Evolutionary conservation across 108 stramenopile genomes (phyloP).

Genomic region (Nitzschia inconspicua): DNA sequence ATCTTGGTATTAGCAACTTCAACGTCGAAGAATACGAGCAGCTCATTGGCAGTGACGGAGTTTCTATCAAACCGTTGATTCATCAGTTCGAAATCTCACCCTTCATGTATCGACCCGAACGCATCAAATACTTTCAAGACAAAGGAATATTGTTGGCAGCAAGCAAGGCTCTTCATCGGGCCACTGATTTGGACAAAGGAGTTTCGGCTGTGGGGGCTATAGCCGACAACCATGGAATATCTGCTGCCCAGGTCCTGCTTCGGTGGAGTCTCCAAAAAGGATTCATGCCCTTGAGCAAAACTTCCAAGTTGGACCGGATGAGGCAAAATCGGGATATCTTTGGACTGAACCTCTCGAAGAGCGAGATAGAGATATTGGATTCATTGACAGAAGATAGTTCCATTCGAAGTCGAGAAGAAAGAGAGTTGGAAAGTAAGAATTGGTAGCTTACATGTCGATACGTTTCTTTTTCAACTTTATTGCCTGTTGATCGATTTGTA

Average conservation of each 20-base stretch:
- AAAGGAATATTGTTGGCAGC: slow-evolving; percentile 53
- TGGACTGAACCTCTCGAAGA: slow-evolving; percentile 50
- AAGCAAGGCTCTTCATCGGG: slow-evolving; percentile 61
- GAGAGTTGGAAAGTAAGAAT: slow-evolving; percentile 40
- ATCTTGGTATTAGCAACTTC: slow-evolving; percentile 68
- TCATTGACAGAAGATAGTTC: slow-evolving; percentile 50
- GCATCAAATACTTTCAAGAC: slow-evolving; percentile 57
- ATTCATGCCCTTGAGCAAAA: slow-evolving; percentile 71
- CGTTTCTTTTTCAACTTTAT: too few relatives aligned
- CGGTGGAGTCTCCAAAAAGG: slow-evolving; percentile 84
- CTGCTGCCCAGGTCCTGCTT: slow-evolving; percentile 82
- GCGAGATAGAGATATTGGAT: slow-evolving; percentile 68
- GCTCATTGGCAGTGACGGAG: slow-evolving; percentile 29
- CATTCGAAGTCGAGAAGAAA: slow-evolving; percentile 22
- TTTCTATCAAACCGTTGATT: slow-evolving; percentile 63
- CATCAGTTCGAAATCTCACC: slow-evolving; percentile 71
- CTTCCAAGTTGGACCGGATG: slow-evolving; percentile 58
- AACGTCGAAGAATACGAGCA: slow-evolving; percentile 46
- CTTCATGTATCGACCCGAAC: slow-evolving; percentile 50
- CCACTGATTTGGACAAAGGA: slow-evolving; percentile 45
- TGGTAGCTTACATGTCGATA: too few relatives aligned
- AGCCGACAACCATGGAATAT: slow-evolving; percentile 51
- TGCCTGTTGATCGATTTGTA: too few relatives aligned
- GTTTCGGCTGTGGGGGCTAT: slow-evolving; percentile 34
- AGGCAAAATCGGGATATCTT: slow-evolving; percentile 67